Percentiles rank a stretch among this genome's conserved stretches.
Conservation (phyloP, 2,329 filamentous ascomycete genomes). For the Hirsutella thompsonii region DNA sequence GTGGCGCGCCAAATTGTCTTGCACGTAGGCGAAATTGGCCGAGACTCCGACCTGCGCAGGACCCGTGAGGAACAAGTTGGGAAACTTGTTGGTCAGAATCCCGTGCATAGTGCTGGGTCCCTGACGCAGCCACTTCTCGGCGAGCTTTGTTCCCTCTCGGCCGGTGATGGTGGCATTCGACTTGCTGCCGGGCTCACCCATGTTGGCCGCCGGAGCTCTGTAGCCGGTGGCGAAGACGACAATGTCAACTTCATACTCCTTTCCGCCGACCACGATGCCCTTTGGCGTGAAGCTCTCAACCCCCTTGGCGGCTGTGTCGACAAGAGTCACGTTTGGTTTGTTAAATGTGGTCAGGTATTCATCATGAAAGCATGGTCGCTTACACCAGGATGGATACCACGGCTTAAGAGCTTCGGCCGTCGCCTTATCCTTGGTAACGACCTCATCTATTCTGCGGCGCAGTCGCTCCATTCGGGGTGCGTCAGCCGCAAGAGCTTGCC, state of each 20-base stretch:
- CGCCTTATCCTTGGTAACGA: slow-evolving; percentile 35
- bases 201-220: slow-evolving; percentile 15
- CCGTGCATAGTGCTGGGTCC: slow-evolving; percentile 40
- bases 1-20: slow-evolving; percentile 25
- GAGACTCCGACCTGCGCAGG: slow-evolving; percentile 25
- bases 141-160: slow-evolving; percentile 26
- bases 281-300: slow-evolving; percentile 29
- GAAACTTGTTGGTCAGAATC: slow-evolving; percentile 32
- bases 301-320: slow-evolving; percentile 43
- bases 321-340: slow-evolving; percentile 38
- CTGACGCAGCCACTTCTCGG: slow-evolving; percentile 26
- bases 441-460: slow-evolving; percentile 30
- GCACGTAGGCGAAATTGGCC: slow-evolving; percentile 22
- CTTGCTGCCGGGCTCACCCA: slow-evolving; percentile 12
- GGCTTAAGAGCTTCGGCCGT: slow-evolving; percentile 41
- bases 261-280: slow-evolving; percentile 32
- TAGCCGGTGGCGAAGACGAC: slow-evolving; percentile 23
- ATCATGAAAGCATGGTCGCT: slow-evolving; percentile 50
- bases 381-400: slow-evolving; percentile 51
- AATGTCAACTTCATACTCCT: slow-evolving; percentile 32
- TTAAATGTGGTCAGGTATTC: slow-evolving; percentile 48
- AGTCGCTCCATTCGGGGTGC: slow-evolving; percentile 25
- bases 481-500: slow-evolving; percentile 29
- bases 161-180: slow-evolving; percentile 22
- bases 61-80: slow-evolving; percentile 39